These are phyloP conservation scores for Aspergillus affinis DNA, from an alignment of 495 filamentous ascomycete genomes.

Conservation along the genomic window DNA sequence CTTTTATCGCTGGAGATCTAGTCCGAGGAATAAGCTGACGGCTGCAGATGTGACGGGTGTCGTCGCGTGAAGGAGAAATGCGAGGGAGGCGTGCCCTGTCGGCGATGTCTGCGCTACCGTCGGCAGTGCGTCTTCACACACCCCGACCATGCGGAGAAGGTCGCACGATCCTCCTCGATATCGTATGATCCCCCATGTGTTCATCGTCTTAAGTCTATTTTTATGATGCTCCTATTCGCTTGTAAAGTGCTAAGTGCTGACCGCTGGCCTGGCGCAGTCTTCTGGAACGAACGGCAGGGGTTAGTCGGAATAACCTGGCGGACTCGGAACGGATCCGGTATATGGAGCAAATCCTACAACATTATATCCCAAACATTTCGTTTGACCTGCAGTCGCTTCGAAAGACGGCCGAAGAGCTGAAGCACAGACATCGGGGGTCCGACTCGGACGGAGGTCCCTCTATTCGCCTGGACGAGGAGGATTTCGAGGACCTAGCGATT, in stretches of 20 bases:
- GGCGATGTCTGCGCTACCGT: constrained; percentile 47
- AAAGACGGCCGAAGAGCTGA: constrained; percentile 40
- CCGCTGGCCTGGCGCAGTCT: constrained; percentile 22
- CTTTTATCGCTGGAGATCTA: background rate
- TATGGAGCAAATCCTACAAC: constrained; percentile 45
- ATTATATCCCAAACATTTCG: constrained; percentile 44
- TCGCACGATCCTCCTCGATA: constrained; percentile 34
- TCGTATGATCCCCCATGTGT: constrained; percentile 31
- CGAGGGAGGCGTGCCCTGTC: constrained; percentile 52
- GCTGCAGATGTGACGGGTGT: constrained; percentile 45
- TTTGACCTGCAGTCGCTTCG: constrained; percentile 46
- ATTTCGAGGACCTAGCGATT: constrained; percentile 44
- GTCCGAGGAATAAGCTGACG: background rate
- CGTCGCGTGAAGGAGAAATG: constrained; percentile 53
- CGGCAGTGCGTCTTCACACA: constrained; percentile 51
- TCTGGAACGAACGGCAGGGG: constrained; percentile 36
- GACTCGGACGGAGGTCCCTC: constrained; percentile 35
- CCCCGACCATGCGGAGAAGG: constrained; percentile 39
- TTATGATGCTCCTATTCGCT: background rate
- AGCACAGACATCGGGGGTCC: constrained; percentile 37
- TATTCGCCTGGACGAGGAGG: constrained; percentile 36
- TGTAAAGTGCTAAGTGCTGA: constrained; percentile 8
- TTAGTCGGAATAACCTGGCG: constrained; percentile 42
- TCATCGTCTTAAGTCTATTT: background rate
- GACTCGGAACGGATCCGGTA: constrained; percentile 44